A percentile compares a stretch with the other conserved stretches of the same genome.
Evolutionary conservation across 805 yeast species (phyloP).

Genomic region (Ogataea trehalophila): DNA sequence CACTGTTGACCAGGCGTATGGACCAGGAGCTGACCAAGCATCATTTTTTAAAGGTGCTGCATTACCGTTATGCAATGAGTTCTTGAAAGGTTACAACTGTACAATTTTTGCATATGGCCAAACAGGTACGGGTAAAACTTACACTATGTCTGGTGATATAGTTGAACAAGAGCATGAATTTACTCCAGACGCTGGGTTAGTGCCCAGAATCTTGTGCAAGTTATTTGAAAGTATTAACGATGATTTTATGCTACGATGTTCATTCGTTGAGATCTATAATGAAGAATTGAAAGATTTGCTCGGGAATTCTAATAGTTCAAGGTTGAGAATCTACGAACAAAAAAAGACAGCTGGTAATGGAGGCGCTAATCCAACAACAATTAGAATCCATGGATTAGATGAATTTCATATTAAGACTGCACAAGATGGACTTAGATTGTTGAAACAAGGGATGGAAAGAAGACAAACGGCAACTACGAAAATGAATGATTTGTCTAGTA

Average conservation of each 20-base stretch:
- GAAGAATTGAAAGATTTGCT: slow-evolving; percentile 40
- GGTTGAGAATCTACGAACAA: slow-evolving; percentile 37
- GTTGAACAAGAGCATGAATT: slow-evolving; percentile 19
- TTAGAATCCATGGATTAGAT: slow-evolving; percentile 58
- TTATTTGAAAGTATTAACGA: slow-evolving; percentile 34
- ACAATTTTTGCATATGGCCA: slow-evolving; percentile 58
- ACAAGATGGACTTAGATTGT: slow-evolving; percentile 48
- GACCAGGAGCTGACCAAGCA: slow-evolving; percentile 47
- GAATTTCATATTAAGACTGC: slow-evolving; percentile 54
- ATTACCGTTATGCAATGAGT: slow-evolving; percentile 43
- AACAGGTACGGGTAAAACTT: slow-evolving; percentile 59
- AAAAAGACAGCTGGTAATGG: slow-evolving; percentile 11
- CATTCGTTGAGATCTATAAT: slow-evolving; percentile 51
- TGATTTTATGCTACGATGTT: slow-evolving; percentile 40
- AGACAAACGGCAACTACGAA: slow-evolving; percentile 70
- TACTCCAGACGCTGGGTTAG: slow-evolving; percentile 39
- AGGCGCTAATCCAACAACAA: slow-evolving; percentile 21
- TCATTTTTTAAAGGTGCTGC: slow-evolving; percentile 43
- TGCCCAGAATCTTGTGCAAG: slow-evolving; percentile 43
- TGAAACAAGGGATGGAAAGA: slow-evolving; percentile 52
- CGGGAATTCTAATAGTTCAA: slow-evolving; percentile 28
- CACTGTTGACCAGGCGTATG: slow-evolving; percentile 52
- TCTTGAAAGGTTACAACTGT: slow-evolving; percentile 47
- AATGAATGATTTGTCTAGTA: slow-evolving; percentile 65
- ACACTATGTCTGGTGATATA: slow-evolving; percentile 53